Conservation (phyloP, 306 rosid genomes). For the Lupinus albus region DNA sequence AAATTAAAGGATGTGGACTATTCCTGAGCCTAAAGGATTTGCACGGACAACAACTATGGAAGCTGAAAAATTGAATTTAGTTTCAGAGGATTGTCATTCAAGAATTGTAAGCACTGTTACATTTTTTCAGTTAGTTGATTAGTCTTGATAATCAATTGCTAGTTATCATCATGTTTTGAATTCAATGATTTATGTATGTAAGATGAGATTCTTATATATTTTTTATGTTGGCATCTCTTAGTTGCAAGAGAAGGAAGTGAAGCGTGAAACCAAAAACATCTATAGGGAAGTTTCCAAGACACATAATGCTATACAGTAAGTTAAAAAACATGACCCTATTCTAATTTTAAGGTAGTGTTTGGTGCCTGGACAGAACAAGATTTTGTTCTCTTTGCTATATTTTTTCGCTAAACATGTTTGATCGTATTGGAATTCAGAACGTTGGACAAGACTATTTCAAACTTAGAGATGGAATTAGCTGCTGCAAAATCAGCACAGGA, state of each 20-base stretch:
- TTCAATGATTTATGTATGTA: conserved; percentile 17
- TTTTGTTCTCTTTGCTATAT: neutral
- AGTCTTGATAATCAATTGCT: neutral
- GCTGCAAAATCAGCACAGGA: conserved; percentile 89
- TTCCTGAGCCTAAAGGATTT: conserved; percentile 71
- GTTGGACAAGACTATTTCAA: conserved; percentile 85
- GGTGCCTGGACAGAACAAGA: too few relatives aligned
- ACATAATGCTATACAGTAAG: conserved; percentile 78
- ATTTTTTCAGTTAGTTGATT: neutral
- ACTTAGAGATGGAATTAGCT: conserved; percentile 85
- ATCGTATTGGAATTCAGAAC: conserved; percentile 52
- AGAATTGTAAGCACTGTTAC: conserved; percentile 61
- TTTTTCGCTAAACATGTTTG: conserved; percentile 9
- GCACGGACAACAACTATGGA: conserved; percentile 65
- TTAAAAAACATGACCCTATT: conserved; percentile 29
- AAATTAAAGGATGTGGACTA: conserved; percentile 81
- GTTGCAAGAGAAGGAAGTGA: conserved; percentile 80
- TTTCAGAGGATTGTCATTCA: conserved; percentile 81
- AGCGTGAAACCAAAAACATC: conserved; percentile 61
- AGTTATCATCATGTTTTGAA: neutral
- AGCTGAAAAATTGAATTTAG: conserved; percentile 70
- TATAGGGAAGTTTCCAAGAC: conserved; percentile 66
- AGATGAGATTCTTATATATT: conserved; percentile 15
- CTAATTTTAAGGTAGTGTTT: neutral
- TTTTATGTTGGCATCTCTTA: conserved; percentile 40